Conservation (phyloP, 768 basidiomycete species). For the Suillus weaverae region DNA sequence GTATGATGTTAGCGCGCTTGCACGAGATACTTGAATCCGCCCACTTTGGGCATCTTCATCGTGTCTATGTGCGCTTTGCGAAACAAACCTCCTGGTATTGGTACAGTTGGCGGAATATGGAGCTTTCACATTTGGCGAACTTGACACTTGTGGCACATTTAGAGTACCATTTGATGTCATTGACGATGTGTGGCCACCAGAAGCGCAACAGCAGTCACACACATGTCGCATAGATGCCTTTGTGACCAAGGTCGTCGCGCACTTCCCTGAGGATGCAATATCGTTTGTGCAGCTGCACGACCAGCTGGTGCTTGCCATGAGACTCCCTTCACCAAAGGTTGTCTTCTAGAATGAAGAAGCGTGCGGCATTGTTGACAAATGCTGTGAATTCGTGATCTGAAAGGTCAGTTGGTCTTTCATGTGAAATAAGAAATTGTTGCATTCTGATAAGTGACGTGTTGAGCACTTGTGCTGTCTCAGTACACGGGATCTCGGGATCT, state of each 20-base stretch:
- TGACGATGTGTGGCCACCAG: conserved; percentile 2
- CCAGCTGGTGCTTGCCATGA: neutral
- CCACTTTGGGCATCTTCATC: conserved; percentile 4
- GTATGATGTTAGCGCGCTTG: conserved; percentile 1
- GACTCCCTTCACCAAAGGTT: no score
- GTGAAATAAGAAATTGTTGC: no score
- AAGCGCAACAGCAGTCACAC: neutral
- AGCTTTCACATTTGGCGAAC: neutral
- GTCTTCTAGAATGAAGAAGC: neutral
- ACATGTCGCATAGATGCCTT: neutral
- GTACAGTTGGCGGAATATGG: neutral
- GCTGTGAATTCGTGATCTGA: no score
- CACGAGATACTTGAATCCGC: conserved; percentile 21
- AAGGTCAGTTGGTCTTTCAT: no score
- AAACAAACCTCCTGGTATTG: neutral
- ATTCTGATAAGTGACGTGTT: no score
- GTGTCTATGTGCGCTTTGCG: neutral
- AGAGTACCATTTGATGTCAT: neutral
- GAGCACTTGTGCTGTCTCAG: no score
- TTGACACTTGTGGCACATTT: neutral
- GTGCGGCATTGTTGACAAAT: neutral
- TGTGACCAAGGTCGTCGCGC: conserved; percentile 1
- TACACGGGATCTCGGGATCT: no score
- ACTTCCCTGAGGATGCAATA: neutral
- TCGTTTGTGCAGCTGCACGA: neutral